Evolutionary conservation across 257 asterid species (phyloP), one percentile per base, ranked within the genome.

Genomic region (Echium plantagineum): DNA sequence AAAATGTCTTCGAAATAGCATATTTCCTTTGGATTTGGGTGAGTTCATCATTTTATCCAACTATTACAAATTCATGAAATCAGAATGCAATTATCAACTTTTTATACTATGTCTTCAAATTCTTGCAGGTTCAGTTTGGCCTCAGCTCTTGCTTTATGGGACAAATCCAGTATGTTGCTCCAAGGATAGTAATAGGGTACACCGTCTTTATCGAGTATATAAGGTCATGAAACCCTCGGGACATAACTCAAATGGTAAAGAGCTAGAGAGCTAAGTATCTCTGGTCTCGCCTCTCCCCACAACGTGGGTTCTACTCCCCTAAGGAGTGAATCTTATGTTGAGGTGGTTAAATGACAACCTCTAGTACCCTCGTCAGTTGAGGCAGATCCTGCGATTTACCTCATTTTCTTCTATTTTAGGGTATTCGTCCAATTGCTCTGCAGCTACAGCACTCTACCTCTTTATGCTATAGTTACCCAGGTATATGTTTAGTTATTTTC

Each of bases 131-230:
- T 53, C 90, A 81, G 78, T 93, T 80, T 66, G 96, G 95, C 63
- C 81, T 89, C 9, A 76, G 86, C 69, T 93, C 99, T 17, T 93
- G 99, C 82, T 86, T 86, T 15, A 93, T 93, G 99, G 99, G 96
- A 54, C 78, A 73, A 75, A 78, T 89, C 57, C 49, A 70, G 8
- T 93, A 72, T 53, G 81, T 89, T 52, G 64, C 84, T 48, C 99
- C 99, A 7, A 76, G 99, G 72, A 95, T 93, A 56, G 32, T 93
- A 62, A 83, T 93, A 55, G 97, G 97, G 99, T 86, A 82, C 66
- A 60, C 26, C 31, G n/a, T 48, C 57, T 32, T 17, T 28, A 30
- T 9, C n/a, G n/a, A n/a, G n/a, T n/a, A n/a, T n/a, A n/a, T n/a
- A n/a, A n/a, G n/a, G n/a, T n/a, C n/a, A n/a, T n/a, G n/a, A n/a